These are phyloP conservation scores for sorghum (Sorghum bicolor) DNA, from an alignment of 176 grass and related monocot species.

Conservation along the genomic window Sorghum_bicolor_NCBIv3 NC_012871.2:14790001-14790500, in stretches of 20 bases:
- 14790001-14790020: conserved; percentile 95
- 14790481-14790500: too few species aligned
- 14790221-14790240: conserved; percentile 27
- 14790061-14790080: not conserved
- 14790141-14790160: not conserved
- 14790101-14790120: not conserved
- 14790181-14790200: not conserved
- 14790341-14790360: too few species aligned
- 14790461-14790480: too few species aligned
- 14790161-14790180: not conserved
- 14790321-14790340: not conserved
- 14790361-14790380: too few species aligned
- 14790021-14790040: conserved; percentile 78
- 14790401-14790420: too few species aligned
- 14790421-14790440: too few species aligned
- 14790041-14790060: conserved; percentile 72
- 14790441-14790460: too few species aligned
- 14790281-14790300: too few species aligned
- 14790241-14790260: conserved; percentile 1
- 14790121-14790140: conserved; percentile 32
- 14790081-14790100: not conserved
- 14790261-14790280: conserved; percentile 37
- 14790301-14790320: conserved; percentile 32
- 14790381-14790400: too few species aligned
- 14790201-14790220: conserved; percentile 24